Conservation (phyloP, 1,284 basidiomycete species). For the Ceraceosorus guamensis region DNA sequence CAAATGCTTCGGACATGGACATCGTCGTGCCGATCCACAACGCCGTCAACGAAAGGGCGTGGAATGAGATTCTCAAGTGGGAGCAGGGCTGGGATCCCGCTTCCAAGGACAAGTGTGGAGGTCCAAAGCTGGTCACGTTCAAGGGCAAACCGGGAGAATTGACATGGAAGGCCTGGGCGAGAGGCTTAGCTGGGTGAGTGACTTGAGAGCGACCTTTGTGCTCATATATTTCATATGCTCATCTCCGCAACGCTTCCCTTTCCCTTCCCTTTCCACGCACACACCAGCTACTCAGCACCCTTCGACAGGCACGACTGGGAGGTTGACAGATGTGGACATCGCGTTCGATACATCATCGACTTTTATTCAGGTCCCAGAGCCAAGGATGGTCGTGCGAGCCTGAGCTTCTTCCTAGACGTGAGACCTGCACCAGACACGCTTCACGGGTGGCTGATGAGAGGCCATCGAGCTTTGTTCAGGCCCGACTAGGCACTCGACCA, state of each 20-base stretch:
- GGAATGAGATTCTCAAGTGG: constrained; percentile 84
- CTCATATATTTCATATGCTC: not conserved
- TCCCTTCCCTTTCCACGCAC: not conserved
- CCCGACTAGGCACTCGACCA: not conserved
- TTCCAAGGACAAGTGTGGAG: constrained; percentile 58
- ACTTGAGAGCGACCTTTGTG: not conserved
- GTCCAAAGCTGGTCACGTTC: constrained; percentile 74
- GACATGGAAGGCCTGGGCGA: constrained; percentile 74
- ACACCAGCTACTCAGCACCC: constrained; percentile 68
- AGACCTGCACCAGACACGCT: constrained; percentile 84
- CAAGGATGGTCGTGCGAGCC: constrained; percentile 44
- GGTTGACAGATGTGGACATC: constrained; percentile 78
- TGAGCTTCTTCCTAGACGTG: constrained; percentile 84
- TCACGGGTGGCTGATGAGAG: constrained; percentile 74
- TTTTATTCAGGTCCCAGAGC: constrained; percentile 77
- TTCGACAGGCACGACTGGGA: constrained; percentile 98
- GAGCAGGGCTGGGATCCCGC: constrained; percentile 60
- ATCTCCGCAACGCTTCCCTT: not conserved
- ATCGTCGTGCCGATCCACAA: constrained; percentile 98
- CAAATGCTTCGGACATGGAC: constrained; percentile 73
- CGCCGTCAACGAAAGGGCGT: constrained; percentile 94
- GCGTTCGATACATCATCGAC: constrained; percentile 91
- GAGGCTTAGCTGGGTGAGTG: constrained; percentile 75
- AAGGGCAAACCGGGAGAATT: constrained; percentile 51
- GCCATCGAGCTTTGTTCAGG: constrained; percentile 14